Percentiles rank a stretch among this genome's conserved stretches.
Conservation (phyloP, 169 alveolate species). For the Blepharisma undulans region DNA sequence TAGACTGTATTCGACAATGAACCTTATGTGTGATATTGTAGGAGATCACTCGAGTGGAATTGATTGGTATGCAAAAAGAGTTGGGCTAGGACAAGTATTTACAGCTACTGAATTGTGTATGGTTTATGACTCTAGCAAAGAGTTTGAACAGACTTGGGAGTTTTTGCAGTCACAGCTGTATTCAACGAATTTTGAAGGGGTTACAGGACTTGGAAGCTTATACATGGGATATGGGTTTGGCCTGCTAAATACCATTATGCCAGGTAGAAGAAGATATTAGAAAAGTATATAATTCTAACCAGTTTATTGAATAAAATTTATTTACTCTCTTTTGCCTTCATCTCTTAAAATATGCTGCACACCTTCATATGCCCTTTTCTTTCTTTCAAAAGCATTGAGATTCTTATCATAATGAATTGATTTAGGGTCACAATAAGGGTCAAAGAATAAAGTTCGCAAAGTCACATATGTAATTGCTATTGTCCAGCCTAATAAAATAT, state of each 20-base stretch:
- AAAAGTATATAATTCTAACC: not conserved
- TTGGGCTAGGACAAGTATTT: slow-evolving; percentile 13
- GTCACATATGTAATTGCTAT: not conserved
- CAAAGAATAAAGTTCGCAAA: slow-evolving; percentile 3
- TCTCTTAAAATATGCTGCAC: not conserved
- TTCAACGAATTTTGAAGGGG: not conserved
- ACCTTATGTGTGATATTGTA: slow-evolving; percentile 14
- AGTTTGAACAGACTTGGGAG: slow-evolving; percentile 1
- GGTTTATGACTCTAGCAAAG: not conserved
- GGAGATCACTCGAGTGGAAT: slow-evolving; percentile 24
- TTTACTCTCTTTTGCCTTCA: slow-evolving; percentile 6
- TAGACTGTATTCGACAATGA: not conserved
- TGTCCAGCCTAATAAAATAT: not conserved
- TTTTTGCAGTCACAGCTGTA: not conserved
- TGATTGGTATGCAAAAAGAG: slow-evolving; percentile 19
- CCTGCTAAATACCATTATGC: not conserved
- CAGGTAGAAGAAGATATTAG: not conserved
- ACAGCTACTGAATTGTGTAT: not conserved
- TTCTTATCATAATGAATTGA: not conserved
- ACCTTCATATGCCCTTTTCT: not conserved
- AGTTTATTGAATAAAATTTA: not conserved
- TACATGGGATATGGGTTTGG: not conserved
- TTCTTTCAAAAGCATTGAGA: slow-evolving; percentile 28
- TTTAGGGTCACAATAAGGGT: slow-evolving; percentile 37
- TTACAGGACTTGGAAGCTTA: not conserved